Percentiles rank a stretch among this genome's conserved stretches.
Evolutionary conservation across 805 yeast genomes (phyloP).

Genomic region (Starmera caribaea): DNA sequence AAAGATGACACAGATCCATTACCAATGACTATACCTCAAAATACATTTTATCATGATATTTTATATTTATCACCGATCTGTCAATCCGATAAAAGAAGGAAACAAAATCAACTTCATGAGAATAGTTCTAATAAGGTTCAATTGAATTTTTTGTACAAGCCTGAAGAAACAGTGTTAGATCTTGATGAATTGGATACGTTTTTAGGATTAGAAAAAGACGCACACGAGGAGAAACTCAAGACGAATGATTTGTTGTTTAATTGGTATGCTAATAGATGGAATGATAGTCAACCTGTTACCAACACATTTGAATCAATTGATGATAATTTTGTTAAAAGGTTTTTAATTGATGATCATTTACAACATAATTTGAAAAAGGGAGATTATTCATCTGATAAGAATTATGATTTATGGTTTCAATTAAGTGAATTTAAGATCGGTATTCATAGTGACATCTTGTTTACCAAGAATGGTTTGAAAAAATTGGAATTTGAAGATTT

Average conservation of each 20-base stretch:
- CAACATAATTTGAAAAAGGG: constrained; percentile 2
- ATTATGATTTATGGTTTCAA: constrained; percentile 26
- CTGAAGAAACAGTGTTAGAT: constrained; percentile 2
- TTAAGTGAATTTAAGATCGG: constrained; percentile 24
- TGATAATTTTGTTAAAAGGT: constrained; percentile 1
- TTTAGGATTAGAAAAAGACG: constrained; percentile 1
- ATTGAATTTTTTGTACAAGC: constrained; percentile 11
- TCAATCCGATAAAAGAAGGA: constrained; percentile 7
- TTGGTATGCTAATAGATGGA: constrained; percentile 15
- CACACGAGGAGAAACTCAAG: not conserved
- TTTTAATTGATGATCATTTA: constrained; percentile 2
- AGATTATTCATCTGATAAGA: constrained; percentile 14
- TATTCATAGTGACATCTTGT: constrained; percentile 25
- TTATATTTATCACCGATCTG: constrained; percentile 38
- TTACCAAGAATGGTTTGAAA: no score
- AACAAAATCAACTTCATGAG: constrained; percentile 6
- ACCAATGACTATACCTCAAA: constrained; percentile 41
- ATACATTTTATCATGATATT: constrained; percentile 43
- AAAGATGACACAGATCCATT: constrained; percentile 53
- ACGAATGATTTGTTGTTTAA: constrained; percentile 11
- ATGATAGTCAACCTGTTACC: constrained; percentile 4
- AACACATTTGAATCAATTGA: constrained; percentile 7
- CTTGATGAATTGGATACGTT: constrained; percentile 5
- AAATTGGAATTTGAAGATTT: no score
- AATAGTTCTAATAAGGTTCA: constrained; percentile 4